phyloP scores from a whole-genome alignment of 2,329 filamentous ascomycete species.

The Neophaeococcomyces mojaviensis region DNA sequence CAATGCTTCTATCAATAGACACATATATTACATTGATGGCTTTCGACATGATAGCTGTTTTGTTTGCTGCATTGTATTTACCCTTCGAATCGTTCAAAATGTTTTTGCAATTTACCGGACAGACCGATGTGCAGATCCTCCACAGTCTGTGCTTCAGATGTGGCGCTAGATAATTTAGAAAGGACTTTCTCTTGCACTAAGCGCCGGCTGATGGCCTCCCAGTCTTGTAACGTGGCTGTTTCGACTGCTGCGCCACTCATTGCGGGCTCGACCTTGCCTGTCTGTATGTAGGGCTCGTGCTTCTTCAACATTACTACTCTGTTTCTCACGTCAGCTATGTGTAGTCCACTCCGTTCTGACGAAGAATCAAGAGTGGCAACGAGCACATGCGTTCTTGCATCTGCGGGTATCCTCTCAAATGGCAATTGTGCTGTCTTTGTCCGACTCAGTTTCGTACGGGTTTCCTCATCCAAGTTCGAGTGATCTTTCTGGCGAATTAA shows the following conservation, averaged over 20 bases:
- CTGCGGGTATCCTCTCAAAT: constrained; percentile 12
- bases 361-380: background rate
- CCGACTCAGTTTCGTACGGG: constrained; percentile 9
- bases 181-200: background rate
- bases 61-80: no score
- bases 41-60: no score
- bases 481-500: constrained; percentile 23
- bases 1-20: no score
- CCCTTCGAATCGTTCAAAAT: no score
- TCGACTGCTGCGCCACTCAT: background rate
- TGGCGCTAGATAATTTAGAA: no score
- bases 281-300: background rate
- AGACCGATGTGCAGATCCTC: no score
- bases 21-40: no score
- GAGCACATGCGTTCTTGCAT: constrained; percentile 8
- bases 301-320: background rate
- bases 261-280: background rate
- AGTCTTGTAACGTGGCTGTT: background rate
- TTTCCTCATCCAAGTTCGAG: background rate
- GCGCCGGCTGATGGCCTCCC: background rate
- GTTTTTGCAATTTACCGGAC: no score
- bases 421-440: constrained; percentile 16
- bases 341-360: no score
- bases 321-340: background rate
- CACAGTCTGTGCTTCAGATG: no score